phyloP scores from a whole-genome alignment of 108 stramenopile species.

The Discostella stelligeroides region DNA sequence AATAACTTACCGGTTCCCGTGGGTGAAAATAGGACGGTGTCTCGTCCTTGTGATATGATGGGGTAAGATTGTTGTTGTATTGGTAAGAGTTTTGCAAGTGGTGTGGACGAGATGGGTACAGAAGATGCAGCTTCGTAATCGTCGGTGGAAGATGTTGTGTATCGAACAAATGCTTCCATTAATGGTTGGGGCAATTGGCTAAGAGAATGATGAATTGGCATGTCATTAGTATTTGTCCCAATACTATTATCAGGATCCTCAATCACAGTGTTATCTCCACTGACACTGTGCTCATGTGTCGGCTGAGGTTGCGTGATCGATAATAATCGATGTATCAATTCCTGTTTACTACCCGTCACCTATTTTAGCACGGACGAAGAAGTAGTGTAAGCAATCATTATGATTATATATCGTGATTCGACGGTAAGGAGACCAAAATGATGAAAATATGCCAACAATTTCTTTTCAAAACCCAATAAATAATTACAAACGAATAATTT shows the following conservation, averaged over 20 bases:
- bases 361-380: background rate
- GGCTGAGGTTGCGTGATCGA: no score
- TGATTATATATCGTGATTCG: background rate
- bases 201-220: conserved; percentile 6
- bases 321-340: conserved; percentile 27
- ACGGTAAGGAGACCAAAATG: background rate
- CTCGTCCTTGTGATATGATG: conserved; percentile 44
- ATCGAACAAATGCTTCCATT: conserved; percentile 26
- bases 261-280: background rate
- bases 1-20: no score
- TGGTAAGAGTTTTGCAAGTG: conserved; percentile 44
- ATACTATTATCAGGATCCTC: background rate
- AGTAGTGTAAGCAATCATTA: background rate
- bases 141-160: conserved; percentile 18
- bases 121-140: background rate
- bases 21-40: conserved; percentile 55
- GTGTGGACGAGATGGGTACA: conserved; percentile 1
- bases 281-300: conserved; percentile 17
- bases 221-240: background rate
- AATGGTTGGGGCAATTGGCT: conserved; percentile 21
- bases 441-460: background rate
- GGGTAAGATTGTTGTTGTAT: conserved; percentile 52
- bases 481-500: no score
- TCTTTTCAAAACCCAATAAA: no score
- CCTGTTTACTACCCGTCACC: conserved; percentile 27